These are phyloP conservation scores for Cucumis sativus DNA, from an alignment of 306 rosid species.

Conservation along the genomic window Cucumber_9930_V3 NC_026658.2:9950001-9950500, in stretches of 20 bases:
- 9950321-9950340: conserved; percentile 58
- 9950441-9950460: not conserved
- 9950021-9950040: not conserved
- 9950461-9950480: conserved; percentile 33
- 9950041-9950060: not conserved
- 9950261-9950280: conserved; percentile 42
- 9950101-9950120: not conserved
- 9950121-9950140: not conserved
- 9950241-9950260: conserved; percentile 41
- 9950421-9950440: not conserved
- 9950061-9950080: not conserved
- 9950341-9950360: conserved; percentile 10
- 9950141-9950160: not conserved
- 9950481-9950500: conserved; percentile 63
- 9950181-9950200: conserved; percentile 25
- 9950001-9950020: not conserved
- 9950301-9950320: conserved; percentile 36
- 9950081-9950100: not conserved
- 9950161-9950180: not conserved
- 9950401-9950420: not conserved
- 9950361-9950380: not conserved
- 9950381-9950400: not conserved
- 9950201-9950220: conserved; percentile 78
- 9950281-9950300: conserved; percentile 24
- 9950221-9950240: conserved; percentile 66